A percentile compares a stretch with the other conserved stretches of the same genome.
Evolutionary conservation across 768 basidiomycete genomes (phyloP).

Genomic region (Calocybe cyanea): DNA sequence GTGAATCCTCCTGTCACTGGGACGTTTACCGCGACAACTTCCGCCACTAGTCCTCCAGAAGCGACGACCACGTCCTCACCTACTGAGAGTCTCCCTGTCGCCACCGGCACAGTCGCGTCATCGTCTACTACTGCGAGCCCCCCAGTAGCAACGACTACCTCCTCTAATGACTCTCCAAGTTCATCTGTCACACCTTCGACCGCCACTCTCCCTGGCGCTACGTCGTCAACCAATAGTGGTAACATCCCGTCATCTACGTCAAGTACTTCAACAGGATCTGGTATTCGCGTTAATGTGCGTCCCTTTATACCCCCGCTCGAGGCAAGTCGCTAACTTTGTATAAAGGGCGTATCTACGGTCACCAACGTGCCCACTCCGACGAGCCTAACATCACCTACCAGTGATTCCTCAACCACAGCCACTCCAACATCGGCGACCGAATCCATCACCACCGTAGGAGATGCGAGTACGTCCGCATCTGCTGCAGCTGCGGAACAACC

Average conservation of each 20-base stretch:
- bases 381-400: conserved; percentile 13
- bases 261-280: conserved; percentile 13
- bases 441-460: conserved; percentile 13
- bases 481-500: conserved; percentile 31
- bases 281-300: conserved; percentile 15
- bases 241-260: conserved; percentile 14
- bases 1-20: conserved; percentile 14
- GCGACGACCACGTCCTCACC: not conserved
- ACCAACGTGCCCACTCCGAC: conserved; percentile 12
- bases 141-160: conserved; percentile 3
- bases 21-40: conserved; percentile 10
- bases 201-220: conserved; percentile 9
- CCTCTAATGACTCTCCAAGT: not conserved
- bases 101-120: not conserved
- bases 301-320: not conserved
- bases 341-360: conserved; percentile 18
- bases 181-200: not conserved
- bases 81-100: not conserved
- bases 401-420: conserved; percentile 6
- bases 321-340: not conserved
- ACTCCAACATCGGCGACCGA: conserved; percentile 8
- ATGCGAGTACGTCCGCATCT: conserved; percentile 14
- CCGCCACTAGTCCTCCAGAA: not conserved
- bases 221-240: conserved; percentile 6
- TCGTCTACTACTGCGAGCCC: not conserved